These are phyloP conservation scores for Biscogniauxia sp. DNA, from an alignment of 2,329 filamentous ascomycete genomes.

Conservation along the genomic window DNA sequence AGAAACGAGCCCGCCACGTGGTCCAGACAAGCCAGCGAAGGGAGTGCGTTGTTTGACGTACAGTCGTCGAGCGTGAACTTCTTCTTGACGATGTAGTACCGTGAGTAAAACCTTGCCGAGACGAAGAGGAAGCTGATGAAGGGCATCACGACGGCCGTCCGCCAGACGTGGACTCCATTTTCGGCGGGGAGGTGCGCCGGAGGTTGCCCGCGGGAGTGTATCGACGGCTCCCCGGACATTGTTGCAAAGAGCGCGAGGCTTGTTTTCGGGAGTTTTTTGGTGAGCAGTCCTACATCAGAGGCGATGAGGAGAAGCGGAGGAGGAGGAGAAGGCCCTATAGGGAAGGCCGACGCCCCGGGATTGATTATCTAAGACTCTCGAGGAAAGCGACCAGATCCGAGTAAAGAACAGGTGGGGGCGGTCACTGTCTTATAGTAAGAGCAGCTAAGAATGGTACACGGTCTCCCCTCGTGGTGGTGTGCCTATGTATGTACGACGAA, in stretches of 20 bases:
- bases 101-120: slow-evolving; percentile 27
- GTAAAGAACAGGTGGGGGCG: not conserved
- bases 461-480: not conserved
- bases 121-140: slow-evolving; percentile 30
- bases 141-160: slow-evolving; percentile 27
- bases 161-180: slow-evolving; percentile 29
- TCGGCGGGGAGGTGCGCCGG: slow-evolving; percentile 24
- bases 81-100: slow-evolving; percentile 20
- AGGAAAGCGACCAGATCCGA: not conserved
- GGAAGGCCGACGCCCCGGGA: no score
- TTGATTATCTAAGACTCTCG: not conserved
- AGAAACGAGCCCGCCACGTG: no score
- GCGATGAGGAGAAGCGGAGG: not conserved
- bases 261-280: not conserved
- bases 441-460: not conserved
- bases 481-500: not conserved
- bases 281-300: not conserved
- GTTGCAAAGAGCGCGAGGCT: not conserved
- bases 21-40: not conserved
- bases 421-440: not conserved
- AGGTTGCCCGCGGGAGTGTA: slow-evolving; percentile 6
- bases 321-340: not conserved
- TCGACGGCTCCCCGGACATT: not conserved
- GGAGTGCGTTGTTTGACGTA: slow-evolving; percentile 12
- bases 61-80: slow-evolving; percentile 26